Evolutionary conservation across 1,139 yeast genomes (phyloP).

Genomic region (Nakaseomyces nivariensis): DNA sequence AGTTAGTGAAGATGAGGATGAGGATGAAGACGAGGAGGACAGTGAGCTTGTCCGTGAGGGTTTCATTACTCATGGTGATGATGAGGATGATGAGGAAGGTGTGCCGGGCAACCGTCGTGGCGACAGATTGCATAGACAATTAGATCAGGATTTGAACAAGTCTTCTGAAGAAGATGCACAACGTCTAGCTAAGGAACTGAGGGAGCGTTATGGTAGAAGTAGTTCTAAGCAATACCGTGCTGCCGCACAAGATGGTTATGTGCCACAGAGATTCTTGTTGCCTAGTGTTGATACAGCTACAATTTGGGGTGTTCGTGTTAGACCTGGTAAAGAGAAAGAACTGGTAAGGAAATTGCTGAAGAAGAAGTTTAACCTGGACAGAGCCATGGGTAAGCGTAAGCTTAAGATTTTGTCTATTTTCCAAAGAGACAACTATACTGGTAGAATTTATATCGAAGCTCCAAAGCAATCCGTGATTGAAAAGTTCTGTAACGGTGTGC

Average conservation of each 20-base stretch:
- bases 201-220: constrained; percentile 85
- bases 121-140: constrained; percentile 73
- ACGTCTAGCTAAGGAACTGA: constrained; percentile 81
- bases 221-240: constrained; percentile 67
- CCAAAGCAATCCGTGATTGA: constrained; percentile 88
- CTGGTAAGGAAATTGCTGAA: constrained; percentile 75
- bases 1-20: constrained; percentile 97
- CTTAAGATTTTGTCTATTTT: constrained; percentile 81
- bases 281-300: constrained; percentile 96
- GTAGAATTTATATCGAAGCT: constrained; percentile 90
- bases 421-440: constrained; percentile 87
- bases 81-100: constrained; percentile 48
- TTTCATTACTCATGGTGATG: constrained; percentile 53
- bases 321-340: constrained; percentile 89
- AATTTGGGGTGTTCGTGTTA: constrained; percentile 90
- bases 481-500: constrained; percentile 79
- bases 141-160: constrained; percentile 83
- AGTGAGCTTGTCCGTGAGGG: constrained; percentile 82
- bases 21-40: constrained; percentile 86
- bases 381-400: constrained; percentile 36
- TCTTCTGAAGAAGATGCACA: constrained; percentile 94
- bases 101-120: constrained; percentile 37
- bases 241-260: constrained; percentile 77
- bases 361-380: constrained; percentile 47
- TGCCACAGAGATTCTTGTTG: constrained; percentile 84